These are phyloP conservation scores for Arthroderma uncinatum DNA, from an alignment of 2,329 filamentous ascomycete genomes.

Conservation along the genomic window DNA sequence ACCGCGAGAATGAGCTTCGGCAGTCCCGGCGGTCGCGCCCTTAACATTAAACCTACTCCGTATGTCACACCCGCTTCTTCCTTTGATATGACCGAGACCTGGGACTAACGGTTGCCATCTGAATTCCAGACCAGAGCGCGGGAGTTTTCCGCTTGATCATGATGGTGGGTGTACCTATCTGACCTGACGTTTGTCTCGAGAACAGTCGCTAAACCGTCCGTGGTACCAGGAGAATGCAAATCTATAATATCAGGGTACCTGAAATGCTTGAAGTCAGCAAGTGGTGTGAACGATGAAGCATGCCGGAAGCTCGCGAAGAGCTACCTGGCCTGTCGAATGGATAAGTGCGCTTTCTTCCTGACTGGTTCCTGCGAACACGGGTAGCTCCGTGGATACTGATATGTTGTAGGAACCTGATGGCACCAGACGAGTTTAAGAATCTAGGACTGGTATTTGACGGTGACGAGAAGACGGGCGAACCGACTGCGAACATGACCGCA, in stretches of 20 bases:
- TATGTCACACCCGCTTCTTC: constrained; percentile 34
- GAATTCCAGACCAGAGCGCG: constrained; percentile 62
- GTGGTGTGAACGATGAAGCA: constrained; percentile 73
- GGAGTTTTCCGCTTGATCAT: constrained; percentile 93
- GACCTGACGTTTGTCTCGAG: no score
- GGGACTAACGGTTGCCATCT: constrained; percentile 1
- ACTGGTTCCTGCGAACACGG: neutral
- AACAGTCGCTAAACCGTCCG: neutral
- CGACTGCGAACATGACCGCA: neutral
- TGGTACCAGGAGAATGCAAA: constrained; percentile 70
- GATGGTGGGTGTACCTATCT: constrained; percentile 47
- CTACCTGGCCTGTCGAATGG: constrained; percentile 89
- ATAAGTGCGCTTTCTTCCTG: constrained; percentile 51
- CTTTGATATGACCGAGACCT: neutral
- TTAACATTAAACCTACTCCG: constrained; percentile 58
- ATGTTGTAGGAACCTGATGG: constrained; percentile 72
- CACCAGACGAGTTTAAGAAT: constrained; percentile 87
- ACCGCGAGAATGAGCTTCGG: constrained; percentile 47
- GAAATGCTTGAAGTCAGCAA: constrained; percentile 70
- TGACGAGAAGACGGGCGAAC: constrained; percentile 11
- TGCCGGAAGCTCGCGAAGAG: constrained; percentile 78
- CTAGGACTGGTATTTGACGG: constrained; percentile 60
- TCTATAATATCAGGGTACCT: constrained; percentile 76
- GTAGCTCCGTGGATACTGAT: neutral
- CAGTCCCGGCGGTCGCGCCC: constrained; percentile 54